Percentiles rank a stretch among this genome's conserved stretches.
Evolutionary conservation across 2,329 filamentous ascomycete species (phyloP).

Genomic region (Sporothrix dimorphospora): DNA sequence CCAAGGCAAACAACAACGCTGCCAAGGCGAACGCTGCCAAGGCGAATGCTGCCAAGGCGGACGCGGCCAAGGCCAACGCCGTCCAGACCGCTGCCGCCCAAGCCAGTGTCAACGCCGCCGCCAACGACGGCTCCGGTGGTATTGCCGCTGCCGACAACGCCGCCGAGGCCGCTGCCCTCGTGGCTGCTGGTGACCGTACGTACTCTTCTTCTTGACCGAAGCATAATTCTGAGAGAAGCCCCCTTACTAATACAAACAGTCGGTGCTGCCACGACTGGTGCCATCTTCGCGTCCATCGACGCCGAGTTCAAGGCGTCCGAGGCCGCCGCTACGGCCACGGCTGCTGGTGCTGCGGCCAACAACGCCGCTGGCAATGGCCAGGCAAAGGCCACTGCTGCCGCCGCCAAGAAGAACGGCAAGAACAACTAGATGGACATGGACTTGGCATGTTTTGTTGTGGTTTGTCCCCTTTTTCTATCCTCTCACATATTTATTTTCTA

Average conservation of each 20-base stretch:
- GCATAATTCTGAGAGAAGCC: too few species aligned
- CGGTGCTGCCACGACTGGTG: conserved; percentile 31
- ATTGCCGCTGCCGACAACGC: conserved; percentile 25
- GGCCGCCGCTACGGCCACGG: conserved; percentile 20
- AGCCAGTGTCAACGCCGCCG: conserved; percentile 29
- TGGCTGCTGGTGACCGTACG: conserved; percentile 27
- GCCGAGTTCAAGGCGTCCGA: conserved; percentile 30
- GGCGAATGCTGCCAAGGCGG: not conserved
- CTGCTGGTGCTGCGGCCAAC: not conserved
- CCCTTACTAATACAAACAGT: conserved; percentile 11
- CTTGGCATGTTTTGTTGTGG: not conserved
- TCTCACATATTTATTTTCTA: not conserved
- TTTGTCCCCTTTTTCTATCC: not conserved
- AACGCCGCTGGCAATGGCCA: conserved; percentile 7
- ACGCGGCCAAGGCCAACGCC: not conserved
- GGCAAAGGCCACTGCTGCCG: not conserved
- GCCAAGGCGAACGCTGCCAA: too few species aligned
- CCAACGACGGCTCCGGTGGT: conserved; percentile 28
- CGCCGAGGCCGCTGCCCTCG: conserved; percentile 30
- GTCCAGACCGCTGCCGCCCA: conserved; percentile 21
- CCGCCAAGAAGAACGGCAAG: conserved; percentile 22
- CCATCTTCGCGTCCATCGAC: conserved; percentile 31
- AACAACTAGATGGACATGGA: conserved; percentile 15
- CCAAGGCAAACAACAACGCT: conserved; percentile 24
- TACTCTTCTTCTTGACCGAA: not conserved